Evolutionary conservation across 2,329 filamentous ascomycete species (phyloP), one percentile per base, ranked within the genome.

Genomic region (Immersiporthe knoxdaviesiana): DNA sequence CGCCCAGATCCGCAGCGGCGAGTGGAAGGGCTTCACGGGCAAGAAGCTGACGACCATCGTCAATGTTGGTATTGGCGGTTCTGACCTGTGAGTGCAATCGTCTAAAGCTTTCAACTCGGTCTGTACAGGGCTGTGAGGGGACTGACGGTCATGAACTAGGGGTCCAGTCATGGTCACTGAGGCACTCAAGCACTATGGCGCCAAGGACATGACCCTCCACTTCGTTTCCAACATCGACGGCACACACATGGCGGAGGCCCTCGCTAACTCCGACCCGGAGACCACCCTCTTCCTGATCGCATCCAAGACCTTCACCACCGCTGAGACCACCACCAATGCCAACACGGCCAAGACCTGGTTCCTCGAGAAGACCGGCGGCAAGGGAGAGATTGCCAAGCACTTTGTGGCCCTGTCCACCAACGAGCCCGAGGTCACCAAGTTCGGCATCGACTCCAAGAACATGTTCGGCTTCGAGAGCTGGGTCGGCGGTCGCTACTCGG

Each of bases 201-300:
- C 93, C 79, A 88, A 90, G 71, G 90, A 91, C 81, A 88, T 94
- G 84, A 97, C 90, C 73, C 88, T 98, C 60, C 95, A 98, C 87
- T 99, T 99, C 77, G 96, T 99, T 75, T 98, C 95, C 84, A 99
- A 99, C 88, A 98, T 99, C 79, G 96, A 99, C 79, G 96, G 96
- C 74, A 99, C 96, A 67, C 96, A 99, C 85, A 93, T 98, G 80
- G 92, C 94, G 62, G 96, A 99, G 84, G 94, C 96, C 64, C 88
- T 98, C 71, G 91, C 89, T 78, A 83, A 90, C 76, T 97, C 95
- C 11, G 90, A 99, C 81, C 95, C 95, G 63, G 96, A 99, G 85
- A 97, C 95, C 62, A 97, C 96, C n/a, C 91, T 99, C 73, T 98
- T 99, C 91, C 88, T 99, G 75, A 89, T 99, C 75, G 96, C 96